Evolutionary conservation across 352 stramenopile species (phyloP).

Genomic region (Globisporangium emineosum): DNA sequence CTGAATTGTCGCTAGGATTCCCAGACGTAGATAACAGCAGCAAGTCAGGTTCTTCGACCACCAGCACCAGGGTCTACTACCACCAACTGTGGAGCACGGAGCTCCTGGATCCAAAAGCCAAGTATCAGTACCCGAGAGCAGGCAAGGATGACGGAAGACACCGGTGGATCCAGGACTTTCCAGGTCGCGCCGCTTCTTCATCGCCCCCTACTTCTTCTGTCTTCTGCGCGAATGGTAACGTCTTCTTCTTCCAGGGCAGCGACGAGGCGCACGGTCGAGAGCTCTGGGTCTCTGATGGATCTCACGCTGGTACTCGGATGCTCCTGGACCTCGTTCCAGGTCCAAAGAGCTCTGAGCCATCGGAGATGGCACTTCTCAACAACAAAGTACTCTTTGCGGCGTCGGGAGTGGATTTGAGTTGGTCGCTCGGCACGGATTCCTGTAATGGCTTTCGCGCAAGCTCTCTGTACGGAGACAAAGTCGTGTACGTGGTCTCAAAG

Average conservation of each 20-base stretch:
- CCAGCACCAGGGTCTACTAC: slow-evolving; percentile 6
- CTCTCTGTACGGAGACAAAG: slow-evolving; percentile 24
- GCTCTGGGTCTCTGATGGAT: slow-evolving; percentile 65
- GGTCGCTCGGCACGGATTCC: slow-evolving; percentile 24
- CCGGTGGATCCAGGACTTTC: slow-evolving; percentile 22
- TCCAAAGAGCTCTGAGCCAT: slow-evolving; percentile 26
- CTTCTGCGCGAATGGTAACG: slow-evolving; percentile 22
- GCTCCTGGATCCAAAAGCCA: slow-evolving; percentile 16
- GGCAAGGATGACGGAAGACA: slow-evolving; percentile 25
- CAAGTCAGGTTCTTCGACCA: not conserved
- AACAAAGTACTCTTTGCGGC: slow-evolving; percentile 66
- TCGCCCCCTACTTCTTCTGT: not conserved
- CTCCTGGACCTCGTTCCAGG: slow-evolving; percentile 64
- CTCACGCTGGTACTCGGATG: slow-evolving; percentile 33
- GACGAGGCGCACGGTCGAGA: slow-evolving; percentile 47
- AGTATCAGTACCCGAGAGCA: slow-evolving; percentile 12
- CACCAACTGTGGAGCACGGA: slow-evolving; percentile 29
- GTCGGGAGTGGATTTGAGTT: slow-evolving; percentile 56
- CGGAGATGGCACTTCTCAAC: slow-evolving; percentile 41
- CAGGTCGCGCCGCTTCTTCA: not conserved
- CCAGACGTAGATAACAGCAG: not conserved
- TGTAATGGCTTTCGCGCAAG: slow-evolving; percentile 49
- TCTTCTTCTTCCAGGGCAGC: slow-evolving; percentile 49
- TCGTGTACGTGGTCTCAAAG: slow-evolving; percentile 61
- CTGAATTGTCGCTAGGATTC: slow-evolving; percentile 27